phyloP scores from a whole-genome alignment of 306 rosid genomes.

The Oemleria cerasiformis region DNA sequence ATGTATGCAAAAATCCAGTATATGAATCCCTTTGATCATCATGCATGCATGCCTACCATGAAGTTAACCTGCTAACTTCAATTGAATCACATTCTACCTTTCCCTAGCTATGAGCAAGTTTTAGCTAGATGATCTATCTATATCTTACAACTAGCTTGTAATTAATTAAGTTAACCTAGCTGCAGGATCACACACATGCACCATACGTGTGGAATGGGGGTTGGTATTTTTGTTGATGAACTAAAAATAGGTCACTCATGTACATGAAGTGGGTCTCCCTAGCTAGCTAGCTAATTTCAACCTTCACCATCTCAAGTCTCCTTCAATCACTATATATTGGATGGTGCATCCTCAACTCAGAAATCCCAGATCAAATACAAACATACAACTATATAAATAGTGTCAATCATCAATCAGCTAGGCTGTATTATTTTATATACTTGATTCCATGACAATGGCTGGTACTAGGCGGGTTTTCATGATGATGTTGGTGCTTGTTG shows the following conservation, averaged over 20 bases:
- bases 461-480: not conserved
- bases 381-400: not conserved
- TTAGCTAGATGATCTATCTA: no score
- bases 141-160: no score
- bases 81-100: no score
- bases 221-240: not conserved
- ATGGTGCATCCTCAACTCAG: not conserved
- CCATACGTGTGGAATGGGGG: not conserved
- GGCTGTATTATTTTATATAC: no score
- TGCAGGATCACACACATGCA: not conserved
- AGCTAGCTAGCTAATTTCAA: not conserved
- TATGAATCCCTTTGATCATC: no score
- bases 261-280: conserved; percentile 2
- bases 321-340: not conserved
- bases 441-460: not conserved
- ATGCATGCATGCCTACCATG: no score
- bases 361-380: conserved; percentile 3
- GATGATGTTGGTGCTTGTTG: not conserved
- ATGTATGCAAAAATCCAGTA: no score
- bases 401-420: no score
- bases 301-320: not conserved
- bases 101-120: no score
- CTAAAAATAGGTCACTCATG: conserved; percentile 6
- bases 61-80: no score
- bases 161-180: no score